A percentile compares a stretch with the other conserved stretches of the same genome.
Conservation (phyloP, 2,329 filamentous ascomycete species). For the Fusarium euwallaceae region DNA sequence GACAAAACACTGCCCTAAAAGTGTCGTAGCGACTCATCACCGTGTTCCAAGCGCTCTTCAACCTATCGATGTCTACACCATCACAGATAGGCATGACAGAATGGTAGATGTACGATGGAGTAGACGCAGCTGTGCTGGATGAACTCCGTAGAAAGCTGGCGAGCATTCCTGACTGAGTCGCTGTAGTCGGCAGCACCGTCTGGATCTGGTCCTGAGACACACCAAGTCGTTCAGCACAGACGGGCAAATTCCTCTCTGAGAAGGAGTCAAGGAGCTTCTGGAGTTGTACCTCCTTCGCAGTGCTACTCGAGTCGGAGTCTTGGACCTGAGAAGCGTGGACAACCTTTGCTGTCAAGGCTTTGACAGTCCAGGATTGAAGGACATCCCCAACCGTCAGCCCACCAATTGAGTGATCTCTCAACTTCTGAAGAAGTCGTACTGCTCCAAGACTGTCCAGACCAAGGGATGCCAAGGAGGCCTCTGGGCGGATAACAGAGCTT, state of each 20-base stretch:
- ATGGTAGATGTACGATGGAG: conserved; percentile 4
- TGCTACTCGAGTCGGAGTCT: neutral
- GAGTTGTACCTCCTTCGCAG: neutral
- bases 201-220: neutral
- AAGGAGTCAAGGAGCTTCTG: neutral
- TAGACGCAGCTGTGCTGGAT: neutral
- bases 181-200: conserved; percentile 5
- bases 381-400: conserved; percentile 1
- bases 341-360: conserved; percentile 1
- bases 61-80: neutral
- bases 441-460: conserved; percentile 9
- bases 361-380: conserved; percentile 2
- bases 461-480: neutral
- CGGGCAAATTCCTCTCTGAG: neutral
- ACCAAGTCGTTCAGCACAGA: neutral
- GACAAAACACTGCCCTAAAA: conserved; percentile 9
- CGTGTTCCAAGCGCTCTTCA: conserved; percentile 2
- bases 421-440: conserved; percentile 8
- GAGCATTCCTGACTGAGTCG: conserved; percentile 15
- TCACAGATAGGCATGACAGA: neutral
- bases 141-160: conserved; percentile 6
- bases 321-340: neutral
- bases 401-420: conserved; percentile 4
- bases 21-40: conserved; percentile 2
- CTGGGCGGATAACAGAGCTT: neutral